phyloP scores from a whole-genome alignment of 116 monocot genomes.

The Iris pallida region DNA sequence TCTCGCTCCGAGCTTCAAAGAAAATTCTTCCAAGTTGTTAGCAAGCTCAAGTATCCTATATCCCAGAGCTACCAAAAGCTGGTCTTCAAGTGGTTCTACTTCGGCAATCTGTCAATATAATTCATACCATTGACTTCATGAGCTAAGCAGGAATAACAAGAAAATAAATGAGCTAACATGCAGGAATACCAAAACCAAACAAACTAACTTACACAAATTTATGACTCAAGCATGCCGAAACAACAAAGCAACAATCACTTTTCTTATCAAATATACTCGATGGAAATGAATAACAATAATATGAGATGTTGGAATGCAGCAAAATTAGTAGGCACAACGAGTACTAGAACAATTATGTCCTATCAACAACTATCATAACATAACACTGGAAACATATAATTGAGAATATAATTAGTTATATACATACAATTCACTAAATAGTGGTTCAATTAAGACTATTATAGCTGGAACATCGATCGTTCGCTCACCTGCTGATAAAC shows the following conservation, averaged over 20 bases:
- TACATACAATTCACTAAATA: not conserved
- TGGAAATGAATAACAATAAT: no score
- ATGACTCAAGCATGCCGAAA: no score
- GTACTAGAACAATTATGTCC: no score
- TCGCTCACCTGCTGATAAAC: constrained; percentile 61
- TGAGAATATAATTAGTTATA: no score
- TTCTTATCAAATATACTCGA: no score
- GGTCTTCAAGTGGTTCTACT: constrained; percentile 51
- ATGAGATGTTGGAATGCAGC: no score
- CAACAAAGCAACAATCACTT: no score
- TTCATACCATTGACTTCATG: not conserved
- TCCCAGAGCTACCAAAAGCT: constrained; percentile 72
- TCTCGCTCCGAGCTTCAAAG: constrained; percentile 49
- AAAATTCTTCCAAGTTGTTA: constrained; percentile 67
- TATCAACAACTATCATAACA: no score
- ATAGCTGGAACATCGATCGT: not conserved
- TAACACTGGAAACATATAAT: no score
- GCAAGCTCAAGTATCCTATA: constrained; percentile 83
- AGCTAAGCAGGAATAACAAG: not conserved
- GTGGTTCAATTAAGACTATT: not conserved
- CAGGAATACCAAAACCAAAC: no score
- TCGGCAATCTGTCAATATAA: constrained; percentile 60
- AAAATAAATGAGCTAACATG: not conserved
- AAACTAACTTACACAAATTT: no score
- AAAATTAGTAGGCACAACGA: no score